Conservation (phyloP, 176 grass and related monocot species). For the Musa beccarii region DNA sequence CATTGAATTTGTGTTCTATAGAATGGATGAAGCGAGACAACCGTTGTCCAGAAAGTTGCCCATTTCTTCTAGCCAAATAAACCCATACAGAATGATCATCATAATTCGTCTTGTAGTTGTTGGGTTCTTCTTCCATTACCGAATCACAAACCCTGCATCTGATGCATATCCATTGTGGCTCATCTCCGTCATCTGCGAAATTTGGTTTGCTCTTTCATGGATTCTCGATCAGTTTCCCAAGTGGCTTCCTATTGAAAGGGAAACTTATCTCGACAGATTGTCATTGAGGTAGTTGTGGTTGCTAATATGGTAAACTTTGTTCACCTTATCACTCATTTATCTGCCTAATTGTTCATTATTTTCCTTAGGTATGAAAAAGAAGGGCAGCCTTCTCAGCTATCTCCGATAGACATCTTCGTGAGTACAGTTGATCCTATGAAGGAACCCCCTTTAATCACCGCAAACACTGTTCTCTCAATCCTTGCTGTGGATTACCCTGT, state of each 20-base stretch:
- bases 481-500: conserved; percentile 81
- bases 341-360: conserved; percentile 5
- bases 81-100: conserved; percentile 89
- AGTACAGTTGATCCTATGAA: conserved; percentile 87
- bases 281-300: conserved; percentile 59
- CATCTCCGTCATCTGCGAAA: conserved; percentile 84
- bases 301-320: neutral
- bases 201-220: conserved; percentile 91
- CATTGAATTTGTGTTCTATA: conserved; percentile 12
- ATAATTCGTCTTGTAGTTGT: conserved; percentile 79
- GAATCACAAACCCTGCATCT: conserved; percentile 52
- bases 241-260: conserved; percentile 85
- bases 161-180: conserved; percentile 87
- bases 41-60: conserved; percentile 77
- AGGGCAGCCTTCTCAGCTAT: conserved; percentile 57
- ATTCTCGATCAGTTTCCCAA: conserved; percentile 97
- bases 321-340: neutral
- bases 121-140: conserved; percentile 95
- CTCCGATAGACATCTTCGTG: conserved; percentile 73
- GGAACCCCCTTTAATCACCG: conserved; percentile 83
- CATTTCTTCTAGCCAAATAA: conserved; percentile 72
- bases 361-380: conserved; percentile 83
- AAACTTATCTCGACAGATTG: conserved; percentile 81
- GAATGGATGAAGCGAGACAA: conserved; percentile 95
- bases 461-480: conserved; percentile 88